Evolutionary conservation across 2,329 filamentous ascomycete species (phyloP).

Genomic region (Triangularia verruculosa): DNA sequence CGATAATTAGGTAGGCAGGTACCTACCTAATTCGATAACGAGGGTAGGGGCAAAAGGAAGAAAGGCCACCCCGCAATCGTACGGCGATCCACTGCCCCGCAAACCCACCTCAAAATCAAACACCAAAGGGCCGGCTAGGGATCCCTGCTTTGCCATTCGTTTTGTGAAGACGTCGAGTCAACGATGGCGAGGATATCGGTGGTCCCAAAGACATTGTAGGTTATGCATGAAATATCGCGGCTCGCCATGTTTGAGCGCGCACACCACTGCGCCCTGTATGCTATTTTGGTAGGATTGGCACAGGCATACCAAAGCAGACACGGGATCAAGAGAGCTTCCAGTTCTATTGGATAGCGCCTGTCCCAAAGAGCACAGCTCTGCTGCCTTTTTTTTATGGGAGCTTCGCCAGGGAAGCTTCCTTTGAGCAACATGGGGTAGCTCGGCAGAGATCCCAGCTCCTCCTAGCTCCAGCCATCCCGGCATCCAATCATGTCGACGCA

Average conservation of each 20-base stretch:
- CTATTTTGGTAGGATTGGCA: conserved; percentile 7
- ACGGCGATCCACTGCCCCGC: neutral
- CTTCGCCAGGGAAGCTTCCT: conserved; percentile 12
- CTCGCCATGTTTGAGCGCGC: neutral
- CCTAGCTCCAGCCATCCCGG: conserved; percentile 15
- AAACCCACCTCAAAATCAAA: neutral
- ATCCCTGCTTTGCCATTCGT: neutral
- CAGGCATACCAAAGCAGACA: neutral
- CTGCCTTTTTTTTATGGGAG: conserved; percentile 2
- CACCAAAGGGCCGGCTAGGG: neutral
- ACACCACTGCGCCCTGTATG: neutral
- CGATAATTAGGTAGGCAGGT: no score
- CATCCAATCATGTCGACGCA: conserved; percentile 20
- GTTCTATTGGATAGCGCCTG: neutral
- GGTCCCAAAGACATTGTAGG: neutral
- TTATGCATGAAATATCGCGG: neutral
- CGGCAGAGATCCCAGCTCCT: conserved; percentile 12
- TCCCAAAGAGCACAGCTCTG: conserved; percentile 2
- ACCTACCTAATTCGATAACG: neutral
- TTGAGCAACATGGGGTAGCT: conserved; percentile 22
- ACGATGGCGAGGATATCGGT: neutral
- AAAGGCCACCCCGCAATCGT: neutral
- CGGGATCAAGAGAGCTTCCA: neutral
- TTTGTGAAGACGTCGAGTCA: neutral
- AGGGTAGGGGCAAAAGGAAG: neutral